Evolutionary conservation across 495 filamentous ascomycete species (phyloP).

Genomic region (Aspergillus ellipticus): DNA sequence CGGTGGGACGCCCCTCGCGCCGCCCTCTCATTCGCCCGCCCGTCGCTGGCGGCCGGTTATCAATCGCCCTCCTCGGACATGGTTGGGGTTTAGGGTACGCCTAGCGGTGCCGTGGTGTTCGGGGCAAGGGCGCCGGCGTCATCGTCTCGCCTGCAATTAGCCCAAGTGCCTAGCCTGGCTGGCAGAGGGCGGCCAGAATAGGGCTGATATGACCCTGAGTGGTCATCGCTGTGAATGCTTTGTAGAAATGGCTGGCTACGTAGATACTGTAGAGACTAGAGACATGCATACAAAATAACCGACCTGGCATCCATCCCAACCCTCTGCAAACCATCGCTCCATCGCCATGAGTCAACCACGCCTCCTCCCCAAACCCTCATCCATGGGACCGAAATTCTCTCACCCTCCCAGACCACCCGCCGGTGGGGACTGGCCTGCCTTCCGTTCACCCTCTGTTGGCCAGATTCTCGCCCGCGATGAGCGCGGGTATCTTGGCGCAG

Average conservation of each 20-base stretch:
- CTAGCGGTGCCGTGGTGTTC: background rate
- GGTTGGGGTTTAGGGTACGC: constrained; percentile 8
- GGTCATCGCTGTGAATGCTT: too few relatives aligned
- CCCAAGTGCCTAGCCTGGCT: too few relatives aligned
- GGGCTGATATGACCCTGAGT: background rate
- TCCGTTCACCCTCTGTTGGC: background rate
- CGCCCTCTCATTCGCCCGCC: constrained; percentile 10
- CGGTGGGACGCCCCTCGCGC: background rate
- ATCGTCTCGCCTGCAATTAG: background rate
- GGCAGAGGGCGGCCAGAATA: too few relatives aligned
- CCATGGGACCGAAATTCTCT: constrained; percentile 6
- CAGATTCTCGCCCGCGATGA: constrained; percentile 6
- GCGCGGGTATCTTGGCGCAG: background rate
- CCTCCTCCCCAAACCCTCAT: background rate
- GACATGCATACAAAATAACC: too few relatives aligned
- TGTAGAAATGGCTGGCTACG: too few relatives aligned
- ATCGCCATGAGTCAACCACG: background rate
- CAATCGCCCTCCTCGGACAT: constrained; percentile 8
- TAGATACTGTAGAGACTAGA: too few relatives aligned
- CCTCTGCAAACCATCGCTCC: too few relatives aligned
- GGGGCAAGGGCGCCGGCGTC: too few relatives aligned
- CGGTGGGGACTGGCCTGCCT: background rate
- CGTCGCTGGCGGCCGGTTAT: constrained; percentile 7
- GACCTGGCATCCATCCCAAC: too few relatives aligned
- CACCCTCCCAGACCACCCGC: background rate